Evolutionary conservation across 2,329 filamentous ascomycete genomes (phyloP).

Genomic region (Colletotrichum theobromicola): DNA sequence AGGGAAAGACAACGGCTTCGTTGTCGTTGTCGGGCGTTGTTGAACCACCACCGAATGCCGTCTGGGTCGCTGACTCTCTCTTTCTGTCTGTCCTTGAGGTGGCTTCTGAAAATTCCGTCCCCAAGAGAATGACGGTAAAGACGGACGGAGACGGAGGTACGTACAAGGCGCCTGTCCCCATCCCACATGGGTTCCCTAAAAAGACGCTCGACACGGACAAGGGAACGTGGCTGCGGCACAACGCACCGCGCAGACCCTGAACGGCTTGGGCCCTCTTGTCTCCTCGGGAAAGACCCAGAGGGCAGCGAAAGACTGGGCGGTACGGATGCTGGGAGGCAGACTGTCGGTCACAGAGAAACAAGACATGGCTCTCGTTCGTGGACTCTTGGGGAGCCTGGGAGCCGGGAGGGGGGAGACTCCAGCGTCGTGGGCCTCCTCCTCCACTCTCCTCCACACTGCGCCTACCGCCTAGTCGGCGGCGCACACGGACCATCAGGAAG

Average conservation of each 20-base stretch:
- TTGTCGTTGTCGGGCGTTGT: not conserved
- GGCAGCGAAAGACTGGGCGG: not conserved
- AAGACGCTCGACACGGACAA: not conserved
- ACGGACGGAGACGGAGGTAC: not conserved
- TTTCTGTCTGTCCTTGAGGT: not conserved
- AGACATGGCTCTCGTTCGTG: not conserved
- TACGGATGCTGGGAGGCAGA: not conserved
- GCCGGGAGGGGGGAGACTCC: not conserved
- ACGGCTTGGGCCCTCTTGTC: not conserved
- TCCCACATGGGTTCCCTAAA: not conserved
- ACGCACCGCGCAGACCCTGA: not conserved
- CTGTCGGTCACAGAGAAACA: not conserved
- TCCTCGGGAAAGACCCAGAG: not conserved
- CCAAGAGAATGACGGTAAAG: not conserved
- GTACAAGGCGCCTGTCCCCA: not conserved
- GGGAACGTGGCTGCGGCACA: not conserved
- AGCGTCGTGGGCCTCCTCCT: not conserved
- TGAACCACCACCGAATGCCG: not conserved
- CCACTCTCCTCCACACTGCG: conserved; percentile 11
- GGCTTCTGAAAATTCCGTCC: not conserved
- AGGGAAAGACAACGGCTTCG: not conserved
- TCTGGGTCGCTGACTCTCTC: not conserved
- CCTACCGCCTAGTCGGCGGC: not conserved
- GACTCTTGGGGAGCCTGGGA: not conserved
- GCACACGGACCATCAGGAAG: not conserved